Conservation (phyloP, 306 rosid genomes). For the Lathyrus aphaca region DNA sequence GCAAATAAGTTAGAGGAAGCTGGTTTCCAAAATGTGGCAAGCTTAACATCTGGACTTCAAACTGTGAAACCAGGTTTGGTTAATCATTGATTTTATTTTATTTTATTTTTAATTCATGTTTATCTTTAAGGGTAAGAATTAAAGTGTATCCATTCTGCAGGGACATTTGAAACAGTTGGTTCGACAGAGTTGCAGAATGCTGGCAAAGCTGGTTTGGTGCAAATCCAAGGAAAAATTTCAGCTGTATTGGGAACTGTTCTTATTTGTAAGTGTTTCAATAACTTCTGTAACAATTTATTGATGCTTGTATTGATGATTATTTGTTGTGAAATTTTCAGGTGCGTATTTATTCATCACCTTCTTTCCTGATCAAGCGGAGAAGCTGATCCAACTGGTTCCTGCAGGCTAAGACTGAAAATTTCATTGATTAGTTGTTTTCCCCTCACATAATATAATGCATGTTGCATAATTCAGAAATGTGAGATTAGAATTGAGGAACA, state of each 20-base stretch:
- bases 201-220: slow-evolving; percentile 90
- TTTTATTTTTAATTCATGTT: neutral
- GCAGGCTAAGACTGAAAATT: slow-evolving; percentile 45
- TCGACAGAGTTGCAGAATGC: slow-evolving; percentile 81
- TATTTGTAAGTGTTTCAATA: slow-evolving; percentile 60
- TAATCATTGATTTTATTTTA: slow-evolving; percentile 5
- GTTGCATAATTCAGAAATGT: slow-evolving; percentile 34
- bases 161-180: slow-evolving; percentile 82
- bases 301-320: slow-evolving; percentile 10
- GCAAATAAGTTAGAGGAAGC: slow-evolving; percentile 72
- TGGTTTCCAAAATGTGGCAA: slow-evolving; percentile 76
- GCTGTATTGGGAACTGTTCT: slow-evolving; percentile 89
- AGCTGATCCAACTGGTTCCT: slow-evolving; percentile 65
- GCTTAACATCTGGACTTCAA: slow-evolving; percentile 90
- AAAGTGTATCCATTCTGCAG: slow-evolving; percentile 46
- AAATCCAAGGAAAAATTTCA: slow-evolving; percentile 88
- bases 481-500: slow-evolving; percentile 34
- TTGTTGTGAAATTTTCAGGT: slow-evolving; percentile 55
- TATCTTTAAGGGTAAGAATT: neutral
- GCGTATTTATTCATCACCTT: slow-evolving; percentile 84
- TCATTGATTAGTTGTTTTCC: slow-evolving; percentile 1
- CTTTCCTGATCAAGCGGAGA: slow-evolving; percentile 98
- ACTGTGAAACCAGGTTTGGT: slow-evolving; percentile 71
- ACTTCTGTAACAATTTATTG: slow-evolving; percentile 17
- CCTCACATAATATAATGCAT: slow-evolving; percentile 20